phyloP scores from a whole-genome alignment of 1,284 basidiomycete genomes.

The Naganishia albida region DNA sequence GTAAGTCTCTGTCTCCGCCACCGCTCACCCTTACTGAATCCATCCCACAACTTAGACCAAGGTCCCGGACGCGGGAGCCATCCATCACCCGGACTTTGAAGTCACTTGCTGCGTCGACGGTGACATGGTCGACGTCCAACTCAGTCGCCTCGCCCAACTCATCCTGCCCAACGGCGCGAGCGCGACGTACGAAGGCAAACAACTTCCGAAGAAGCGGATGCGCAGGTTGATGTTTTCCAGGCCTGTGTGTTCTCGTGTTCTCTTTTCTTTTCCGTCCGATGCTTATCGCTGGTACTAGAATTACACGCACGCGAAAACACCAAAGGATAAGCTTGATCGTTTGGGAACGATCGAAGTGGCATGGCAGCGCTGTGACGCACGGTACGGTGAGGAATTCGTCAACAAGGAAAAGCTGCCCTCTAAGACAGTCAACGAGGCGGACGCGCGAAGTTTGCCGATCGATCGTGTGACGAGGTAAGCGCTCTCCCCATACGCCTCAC shows the following conservation, averaged over 20 bases:
- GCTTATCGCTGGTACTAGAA: not conserved
- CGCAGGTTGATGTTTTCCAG: conserved; percentile 3
- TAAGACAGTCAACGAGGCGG: not conserved
- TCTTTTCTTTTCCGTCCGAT: not conserved
- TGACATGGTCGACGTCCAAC: conserved; percentile 1
- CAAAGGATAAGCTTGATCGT: conserved; percentile 5
- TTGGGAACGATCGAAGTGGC: conserved; percentile 20
- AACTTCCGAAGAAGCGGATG: conserved; percentile 5
- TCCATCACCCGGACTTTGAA: conserved; percentile 8
- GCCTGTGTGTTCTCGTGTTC: not conserved
- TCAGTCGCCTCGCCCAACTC: not conserved
- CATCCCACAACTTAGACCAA: too few relatives aligned
- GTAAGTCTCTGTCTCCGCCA: not conserved
- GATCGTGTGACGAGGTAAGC: conserved; percentile 10
- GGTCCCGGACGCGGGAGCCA: too few relatives aligned
- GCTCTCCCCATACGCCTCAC: too few relatives aligned
- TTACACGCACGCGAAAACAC: not conserved
- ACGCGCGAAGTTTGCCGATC: not conserved
- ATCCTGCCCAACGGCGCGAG: not conserved
- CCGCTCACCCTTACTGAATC: too few relatives aligned
- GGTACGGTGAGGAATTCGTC: not conserved
- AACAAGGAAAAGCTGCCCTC: conserved; percentile 14
- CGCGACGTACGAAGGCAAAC: not conserved
- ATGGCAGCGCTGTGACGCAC: conserved; percentile 19
- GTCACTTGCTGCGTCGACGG: conserved; percentile 15